Evolutionary conservation across 2,329 filamentous ascomycete genomes (phyloP).

Genomic region (Penicillium sp.): DNA sequence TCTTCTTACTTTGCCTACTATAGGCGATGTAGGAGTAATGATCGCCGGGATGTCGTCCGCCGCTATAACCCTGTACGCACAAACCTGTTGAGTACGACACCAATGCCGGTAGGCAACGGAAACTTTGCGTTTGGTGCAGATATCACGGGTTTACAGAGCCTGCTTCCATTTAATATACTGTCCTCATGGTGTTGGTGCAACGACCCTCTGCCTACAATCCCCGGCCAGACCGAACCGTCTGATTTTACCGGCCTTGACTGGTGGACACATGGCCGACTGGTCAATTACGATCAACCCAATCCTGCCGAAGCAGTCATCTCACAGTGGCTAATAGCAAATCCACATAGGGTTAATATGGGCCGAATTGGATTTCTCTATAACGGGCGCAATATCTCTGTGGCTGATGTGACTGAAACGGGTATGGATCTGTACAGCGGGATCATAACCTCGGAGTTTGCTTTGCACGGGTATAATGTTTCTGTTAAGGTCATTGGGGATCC

Average conservation of each 20-base stretch:
- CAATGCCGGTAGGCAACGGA: conserved; percentile 49
- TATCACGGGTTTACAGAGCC: conserved; percentile 45
- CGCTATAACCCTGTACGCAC: conserved; percentile 43
- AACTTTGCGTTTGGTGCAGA: conserved; percentile 48
- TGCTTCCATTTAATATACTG: conserved; percentile 40
- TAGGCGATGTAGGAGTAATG: neutral
- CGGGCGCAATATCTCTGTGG: conserved; percentile 19
- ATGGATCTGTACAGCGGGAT: conserved; percentile 49
- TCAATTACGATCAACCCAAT: conserved; percentile 44
- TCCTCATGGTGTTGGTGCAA: conserved; percentile 48
- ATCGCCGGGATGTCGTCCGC: conserved; percentile 12
- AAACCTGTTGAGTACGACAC: conserved; percentile 44
- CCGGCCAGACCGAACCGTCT: conserved; percentile 27
- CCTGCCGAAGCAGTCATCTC: conserved; percentile 40
- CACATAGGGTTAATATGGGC: conserved; percentile 50
- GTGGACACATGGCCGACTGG: conserved; percentile 43
- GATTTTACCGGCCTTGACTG: conserved; percentile 42
- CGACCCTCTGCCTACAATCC: conserved; percentile 37
- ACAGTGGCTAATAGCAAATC: conserved; percentile 54
- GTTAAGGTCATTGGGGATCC: conserved; percentile 47
- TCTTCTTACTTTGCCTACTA: neutral
- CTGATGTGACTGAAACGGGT: conserved; percentile 39
- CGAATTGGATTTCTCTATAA: conserved; percentile 47
- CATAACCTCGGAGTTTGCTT: conserved; percentile 43
- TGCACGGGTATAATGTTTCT: conserved; percentile 36